A percentile compares a stretch with the other conserved stretches of the same genome.
phyloP scores from a whole-genome alignment of 2,329 filamentous ascomycete genomes.

The Colletotrichum euphorbiae region DNA sequence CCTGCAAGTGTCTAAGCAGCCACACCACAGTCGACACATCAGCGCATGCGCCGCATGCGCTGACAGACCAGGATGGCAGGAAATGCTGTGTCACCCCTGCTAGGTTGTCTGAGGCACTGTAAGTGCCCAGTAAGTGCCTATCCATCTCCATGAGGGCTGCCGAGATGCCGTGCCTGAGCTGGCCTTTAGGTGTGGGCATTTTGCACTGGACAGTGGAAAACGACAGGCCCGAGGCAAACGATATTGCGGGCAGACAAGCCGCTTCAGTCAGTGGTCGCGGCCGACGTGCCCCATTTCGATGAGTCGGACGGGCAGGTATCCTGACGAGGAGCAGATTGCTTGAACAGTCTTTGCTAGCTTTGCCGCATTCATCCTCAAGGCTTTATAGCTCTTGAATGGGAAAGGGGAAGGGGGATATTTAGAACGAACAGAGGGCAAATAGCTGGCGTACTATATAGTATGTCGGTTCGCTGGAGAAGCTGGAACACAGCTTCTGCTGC shows the following conservation, averaged over 20 bases:
- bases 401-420: too few species aligned
- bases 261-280: conserved; percentile 20
- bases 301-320: conserved; percentile 10
- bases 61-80: conserved; percentile 22
- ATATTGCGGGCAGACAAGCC: conserved; percentile 20
- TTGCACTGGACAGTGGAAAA: not conserved
- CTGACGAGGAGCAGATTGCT: conserved; percentile 31
- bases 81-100: conserved; percentile 11
- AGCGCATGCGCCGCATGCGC: conserved; percentile 33
- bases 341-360: conserved; percentile 23
- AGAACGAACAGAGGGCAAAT: not conserved
- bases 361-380: conserved; percentile 16
- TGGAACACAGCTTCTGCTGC: too few species aligned
- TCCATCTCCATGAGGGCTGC: not conserved
- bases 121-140: not conserved
- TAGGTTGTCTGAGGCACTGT: conserved; percentile 6
- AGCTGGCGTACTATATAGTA: too few species aligned
- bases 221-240: conserved; percentile 17
- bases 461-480: too few species aligned
- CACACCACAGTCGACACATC: conserved; percentile 25
- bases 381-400: too few species aligned
- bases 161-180: conserved; percentile 1
- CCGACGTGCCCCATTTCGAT: conserved; percentile 17
- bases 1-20: conserved; percentile 26
- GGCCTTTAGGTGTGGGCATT: not conserved